A percentile compares a stretch with the other conserved stretches of the same genome.
phyloP scores from a whole-genome alignment of 208 protist genomes.

The Leishmania martiniquensis region DNA sequence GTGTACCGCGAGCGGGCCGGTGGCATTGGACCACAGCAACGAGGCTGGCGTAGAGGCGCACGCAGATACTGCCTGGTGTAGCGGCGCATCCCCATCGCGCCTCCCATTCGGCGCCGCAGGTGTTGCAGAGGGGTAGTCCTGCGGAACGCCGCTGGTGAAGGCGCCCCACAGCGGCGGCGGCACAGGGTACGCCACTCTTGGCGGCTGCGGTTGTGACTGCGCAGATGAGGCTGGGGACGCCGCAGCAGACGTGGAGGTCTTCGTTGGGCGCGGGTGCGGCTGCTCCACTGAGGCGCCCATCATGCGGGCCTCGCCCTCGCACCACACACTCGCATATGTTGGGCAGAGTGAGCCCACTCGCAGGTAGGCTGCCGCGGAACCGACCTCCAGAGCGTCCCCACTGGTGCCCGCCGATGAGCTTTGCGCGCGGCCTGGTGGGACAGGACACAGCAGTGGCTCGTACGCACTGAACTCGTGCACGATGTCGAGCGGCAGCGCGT shows the following conservation, averaged over 20 bases:
- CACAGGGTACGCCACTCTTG: not conserved
- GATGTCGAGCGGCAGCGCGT: conserved; percentile 58
- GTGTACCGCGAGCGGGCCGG: too few species aligned
- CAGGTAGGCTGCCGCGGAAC: conserved; percentile 21
- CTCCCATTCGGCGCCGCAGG: not conserved
- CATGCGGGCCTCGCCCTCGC: conserved; percentile 22
- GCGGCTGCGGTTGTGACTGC: not conserved
- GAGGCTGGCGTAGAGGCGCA: not conserved
- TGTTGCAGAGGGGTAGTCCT: conserved; percentile 16
- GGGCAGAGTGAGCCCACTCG: conserved; percentile 44
- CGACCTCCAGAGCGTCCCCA: not conserved
- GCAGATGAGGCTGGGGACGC: not conserved
- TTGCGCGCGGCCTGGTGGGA: not conserved
- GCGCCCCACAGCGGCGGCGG: conserved; percentile 10
- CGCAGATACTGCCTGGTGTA: not conserved
- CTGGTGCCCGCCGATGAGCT: not conserved
- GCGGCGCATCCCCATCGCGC: not conserved
- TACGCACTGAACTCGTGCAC: conserved; percentile 78
- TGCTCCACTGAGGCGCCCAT: conserved; percentile 4
- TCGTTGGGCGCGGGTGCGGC: not conserved
- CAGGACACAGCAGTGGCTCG: conserved; percentile 45
- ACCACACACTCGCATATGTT: conserved; percentile 39
- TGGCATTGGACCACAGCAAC: too few species aligned
- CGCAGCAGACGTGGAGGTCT: not conserved
- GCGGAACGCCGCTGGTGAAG: conserved; percentile 48